phyloP scores from a whole-genome alignment of 345 rosid genomes.

The Eucalyptus polyanthemos region DNA sequence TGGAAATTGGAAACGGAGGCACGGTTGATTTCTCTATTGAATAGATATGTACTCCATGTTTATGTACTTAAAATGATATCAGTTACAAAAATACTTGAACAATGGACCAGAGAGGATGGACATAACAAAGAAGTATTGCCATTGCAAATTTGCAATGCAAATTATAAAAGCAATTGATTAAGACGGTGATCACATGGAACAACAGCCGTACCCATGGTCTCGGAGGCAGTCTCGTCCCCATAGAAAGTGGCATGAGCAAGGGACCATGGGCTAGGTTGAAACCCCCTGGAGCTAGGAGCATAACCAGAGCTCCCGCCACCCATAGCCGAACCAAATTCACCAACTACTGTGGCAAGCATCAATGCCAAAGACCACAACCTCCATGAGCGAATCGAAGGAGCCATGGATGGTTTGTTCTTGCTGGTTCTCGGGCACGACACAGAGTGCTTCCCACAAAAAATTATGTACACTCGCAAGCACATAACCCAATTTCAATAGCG shows the following conservation, averaged over 20 bases:
- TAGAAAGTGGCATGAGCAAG: constrained; percentile 61
- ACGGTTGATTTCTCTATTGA: not conserved
- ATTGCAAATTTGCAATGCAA: not conserved
- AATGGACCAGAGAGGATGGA: not conserved
- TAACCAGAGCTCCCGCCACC: not conserved
- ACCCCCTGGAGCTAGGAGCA: not conserved
- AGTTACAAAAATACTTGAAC: not conserved
- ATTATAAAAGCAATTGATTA: not conserved
- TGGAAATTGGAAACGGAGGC: not conserved
- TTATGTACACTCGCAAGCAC: not conserved
- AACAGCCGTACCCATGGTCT: constrained; percentile 34
- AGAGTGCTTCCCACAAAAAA: not conserved
- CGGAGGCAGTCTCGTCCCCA: constrained; percentile 51
- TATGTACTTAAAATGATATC: not conserved
- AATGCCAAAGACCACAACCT: not conserved
- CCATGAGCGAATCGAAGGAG: not conserved
- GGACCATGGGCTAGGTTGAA: constrained; percentile 39
- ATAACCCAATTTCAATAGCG: not conserved
- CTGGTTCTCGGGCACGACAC: not conserved
- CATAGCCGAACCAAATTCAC: not conserved
- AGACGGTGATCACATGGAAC: not conserved
- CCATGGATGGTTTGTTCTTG: not conserved
- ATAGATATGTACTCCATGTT: not conserved
- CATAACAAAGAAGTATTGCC: not conserved
- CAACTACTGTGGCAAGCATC: not conserved